phyloP scores from a whole-genome alignment of 768 basidiomycete species.

The Boletellus emodensis region DNA sequence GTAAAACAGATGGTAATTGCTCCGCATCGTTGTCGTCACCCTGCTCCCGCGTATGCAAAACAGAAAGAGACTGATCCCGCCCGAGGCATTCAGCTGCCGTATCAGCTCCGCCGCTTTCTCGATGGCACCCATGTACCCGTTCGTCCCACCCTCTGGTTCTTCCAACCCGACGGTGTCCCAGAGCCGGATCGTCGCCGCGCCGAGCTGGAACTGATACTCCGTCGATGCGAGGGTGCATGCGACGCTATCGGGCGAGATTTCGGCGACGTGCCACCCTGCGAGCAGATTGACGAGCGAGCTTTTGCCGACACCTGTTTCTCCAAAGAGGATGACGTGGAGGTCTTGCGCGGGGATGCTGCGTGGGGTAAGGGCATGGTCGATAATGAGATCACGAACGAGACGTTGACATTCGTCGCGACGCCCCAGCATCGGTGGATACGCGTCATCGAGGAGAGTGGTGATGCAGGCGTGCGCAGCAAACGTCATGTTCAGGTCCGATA shows the following conservation, averaged over 20 bases:
- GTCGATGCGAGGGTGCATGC: constrained; percentile 31
- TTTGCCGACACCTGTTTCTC: constrained; percentile 36
- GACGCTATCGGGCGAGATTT: constrained; percentile 22
- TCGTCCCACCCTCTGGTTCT: constrained; percentile 15
- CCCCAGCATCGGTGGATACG: constrained; percentile 10
- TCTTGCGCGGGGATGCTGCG: constrained; percentile 17
- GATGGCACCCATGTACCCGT: constrained; percentile 25
- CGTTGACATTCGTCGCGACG: constrained; percentile 23
- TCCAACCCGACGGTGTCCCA: constrained; percentile 34
- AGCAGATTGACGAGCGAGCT: constrained; percentile 39
- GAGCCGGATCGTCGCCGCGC: constrained; percentile 19
- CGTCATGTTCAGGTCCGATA: constrained; percentile 9
- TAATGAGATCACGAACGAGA: constrained; percentile 22
- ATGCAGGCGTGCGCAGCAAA: constrained; percentile 23
- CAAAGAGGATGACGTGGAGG: constrained; percentile 37
- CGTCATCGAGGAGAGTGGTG: constrained; percentile 20
- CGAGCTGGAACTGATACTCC: constrained; percentile 26
- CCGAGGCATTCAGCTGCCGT: constrained; percentile 19
- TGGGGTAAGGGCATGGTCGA: constrained; percentile 21
- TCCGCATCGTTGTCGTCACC: constrained; percentile 26
- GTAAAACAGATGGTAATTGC: constrained; percentile 34
- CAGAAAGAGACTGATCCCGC: constrained; percentile 29
- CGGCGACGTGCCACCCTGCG: constrained; percentile 27
- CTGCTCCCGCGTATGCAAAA: constrained; percentile 32
- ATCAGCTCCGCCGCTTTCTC: constrained; percentile 32